Conservation (phyloP, 805 yeast genomes). For the Kuraishia piskuri region DNA sequence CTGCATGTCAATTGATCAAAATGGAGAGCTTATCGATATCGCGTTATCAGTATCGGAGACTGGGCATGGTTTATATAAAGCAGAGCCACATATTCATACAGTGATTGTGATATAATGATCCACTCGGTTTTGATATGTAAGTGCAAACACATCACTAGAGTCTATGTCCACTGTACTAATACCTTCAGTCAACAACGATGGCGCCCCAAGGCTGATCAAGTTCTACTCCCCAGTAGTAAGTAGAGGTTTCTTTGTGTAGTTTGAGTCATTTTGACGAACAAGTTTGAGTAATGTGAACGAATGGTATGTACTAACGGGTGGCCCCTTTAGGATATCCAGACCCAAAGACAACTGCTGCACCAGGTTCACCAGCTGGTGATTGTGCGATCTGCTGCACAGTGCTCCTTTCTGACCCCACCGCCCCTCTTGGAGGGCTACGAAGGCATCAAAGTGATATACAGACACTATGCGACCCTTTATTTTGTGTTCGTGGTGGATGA, state of each 20-base stretch:
- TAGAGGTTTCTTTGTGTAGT: too few relatives aligned
- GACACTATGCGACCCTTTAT: slow-evolving; percentile 92
- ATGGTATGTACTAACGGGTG: too few relatives aligned
- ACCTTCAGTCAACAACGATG: slow-evolving; percentile 69
- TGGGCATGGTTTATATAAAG: too few relatives aligned
- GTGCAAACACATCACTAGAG: slow-evolving; percentile 20
- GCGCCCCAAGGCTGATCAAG: slow-evolving; percentile 81
- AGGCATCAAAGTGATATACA: slow-evolving; percentile 80
- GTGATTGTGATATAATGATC: too few relatives aligned
- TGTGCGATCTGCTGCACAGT: slow-evolving; percentile 63
- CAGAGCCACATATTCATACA: too few relatives aligned
- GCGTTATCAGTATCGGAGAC: too few relatives aligned
- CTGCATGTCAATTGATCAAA: too few relatives aligned
- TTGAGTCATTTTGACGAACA: too few relatives aligned
- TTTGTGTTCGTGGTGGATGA: slow-evolving; percentile 94
- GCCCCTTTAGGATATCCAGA: slow-evolving; percentile 46
- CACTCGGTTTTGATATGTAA: slow-evolving; percentile 77
- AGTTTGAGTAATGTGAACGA: too few relatives aligned
- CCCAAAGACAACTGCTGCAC: slow-evolving; percentile 70
- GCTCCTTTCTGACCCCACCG: slow-evolving; percentile 88
- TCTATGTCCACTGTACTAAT: slow-evolving; percentile 4
- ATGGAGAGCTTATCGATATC: too few relatives aligned
- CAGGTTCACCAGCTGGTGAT: slow-evolving; percentile 78
- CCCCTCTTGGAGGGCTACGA: slow-evolving; percentile 58
- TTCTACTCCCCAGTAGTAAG: slow-evolving; percentile 74